Conservation (phyloP, 225 moss, liverwort and hornwort species). For the Sphagnum contortum region DNA sequence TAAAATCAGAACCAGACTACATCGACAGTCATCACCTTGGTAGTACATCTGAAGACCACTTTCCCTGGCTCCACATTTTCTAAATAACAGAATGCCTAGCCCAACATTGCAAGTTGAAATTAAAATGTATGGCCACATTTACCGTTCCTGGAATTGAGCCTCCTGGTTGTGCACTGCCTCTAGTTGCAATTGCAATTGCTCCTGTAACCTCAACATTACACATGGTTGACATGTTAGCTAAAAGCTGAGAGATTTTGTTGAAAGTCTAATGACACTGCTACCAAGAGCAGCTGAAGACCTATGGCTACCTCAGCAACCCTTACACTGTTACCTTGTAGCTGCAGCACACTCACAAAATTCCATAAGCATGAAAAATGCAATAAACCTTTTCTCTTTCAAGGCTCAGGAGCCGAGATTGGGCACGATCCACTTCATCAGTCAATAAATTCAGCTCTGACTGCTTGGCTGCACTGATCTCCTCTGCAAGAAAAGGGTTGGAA, state of each 20-base stretch:
- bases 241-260: not conserved
- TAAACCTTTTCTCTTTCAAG: conserved; percentile 92
- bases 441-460: conserved; percentile 86
- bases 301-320: no score
- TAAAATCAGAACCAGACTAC: not conserved
- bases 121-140: not conserved
- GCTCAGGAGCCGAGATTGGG: conserved; percentile 72
- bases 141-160: conserved; percentile 71
- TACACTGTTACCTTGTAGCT: no score
- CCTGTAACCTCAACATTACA: conserved; percentile 25
- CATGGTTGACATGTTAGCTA: not conserved
- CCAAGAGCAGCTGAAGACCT: no score
- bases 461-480: conserved; percentile 95
- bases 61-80: no score
- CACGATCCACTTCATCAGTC: conserved; percentile 95
- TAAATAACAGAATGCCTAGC: no score
- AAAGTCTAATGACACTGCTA: not conserved
- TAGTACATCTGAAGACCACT: no score
- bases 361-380: not conserved
- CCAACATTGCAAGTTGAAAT: no score
- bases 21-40: no score
- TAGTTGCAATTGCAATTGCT: conserved; percentile 82
- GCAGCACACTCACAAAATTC: no score
- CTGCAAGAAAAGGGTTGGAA: conserved; percentile 27
- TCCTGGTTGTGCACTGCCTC: conserved; percentile 81